A percentile compares a stretch with the other conserved stretches of the same genome.
These are phyloP conservation scores for Graphiopsis chlorocephala DNA, from an alignment of 2,329 filamentous ascomycete species.

Conservation along the genomic window DNA sequence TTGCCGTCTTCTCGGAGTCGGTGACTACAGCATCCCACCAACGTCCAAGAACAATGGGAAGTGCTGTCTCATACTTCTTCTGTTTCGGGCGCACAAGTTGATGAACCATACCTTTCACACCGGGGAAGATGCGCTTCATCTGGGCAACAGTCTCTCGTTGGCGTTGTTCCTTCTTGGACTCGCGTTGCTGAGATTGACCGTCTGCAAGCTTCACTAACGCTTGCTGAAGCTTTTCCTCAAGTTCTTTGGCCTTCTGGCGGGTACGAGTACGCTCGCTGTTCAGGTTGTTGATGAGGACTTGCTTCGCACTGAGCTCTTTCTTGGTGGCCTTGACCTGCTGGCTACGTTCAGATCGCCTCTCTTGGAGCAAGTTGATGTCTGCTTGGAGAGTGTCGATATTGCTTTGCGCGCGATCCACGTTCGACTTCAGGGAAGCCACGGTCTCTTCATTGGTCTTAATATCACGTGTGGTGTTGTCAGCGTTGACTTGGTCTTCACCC, in stretches of 20 bases:
- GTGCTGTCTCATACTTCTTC: conserved; percentile 92
- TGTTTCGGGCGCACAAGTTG: conserved; percentile 95
- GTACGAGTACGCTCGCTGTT: conserved; percentile 80
- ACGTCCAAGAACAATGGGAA: conserved; percentile 85
- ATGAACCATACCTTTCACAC: conserved; percentile 84
- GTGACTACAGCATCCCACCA: conserved; percentile 95
- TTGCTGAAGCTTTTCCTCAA: conserved; percentile 87
- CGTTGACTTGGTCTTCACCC: conserved; percentile 74
- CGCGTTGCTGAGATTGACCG: conserved; percentile 78
- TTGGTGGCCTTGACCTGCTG: conserved; percentile 61
- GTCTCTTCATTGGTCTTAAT: conserved; percentile 89
- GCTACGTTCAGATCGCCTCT: conserved; percentile 64
- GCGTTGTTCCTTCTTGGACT: conserved; percentile 76
- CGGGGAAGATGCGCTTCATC: conserved; percentile 86
- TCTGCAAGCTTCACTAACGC: conserved; percentile 77
- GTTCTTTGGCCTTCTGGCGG: conserved; percentile 77
- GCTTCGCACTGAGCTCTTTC: conserved; percentile 79
- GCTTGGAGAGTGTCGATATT: conserved; percentile 70
- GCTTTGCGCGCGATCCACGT: conserved; percentile 74
- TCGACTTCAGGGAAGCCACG: conserved; percentile 82
- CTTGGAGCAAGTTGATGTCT: conserved; percentile 66
- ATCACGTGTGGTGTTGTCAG: conserved; percentile 84
- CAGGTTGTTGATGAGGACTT: conserved; percentile 82
- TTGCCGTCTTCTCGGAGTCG: conserved; percentile 89
- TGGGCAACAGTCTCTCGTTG: conserved; percentile 81